These are phyloP conservation scores for Globisporangium paroecandrum DNA, from an alignment of 352 stramenopile species.

Conservation along the genomic window DNA sequence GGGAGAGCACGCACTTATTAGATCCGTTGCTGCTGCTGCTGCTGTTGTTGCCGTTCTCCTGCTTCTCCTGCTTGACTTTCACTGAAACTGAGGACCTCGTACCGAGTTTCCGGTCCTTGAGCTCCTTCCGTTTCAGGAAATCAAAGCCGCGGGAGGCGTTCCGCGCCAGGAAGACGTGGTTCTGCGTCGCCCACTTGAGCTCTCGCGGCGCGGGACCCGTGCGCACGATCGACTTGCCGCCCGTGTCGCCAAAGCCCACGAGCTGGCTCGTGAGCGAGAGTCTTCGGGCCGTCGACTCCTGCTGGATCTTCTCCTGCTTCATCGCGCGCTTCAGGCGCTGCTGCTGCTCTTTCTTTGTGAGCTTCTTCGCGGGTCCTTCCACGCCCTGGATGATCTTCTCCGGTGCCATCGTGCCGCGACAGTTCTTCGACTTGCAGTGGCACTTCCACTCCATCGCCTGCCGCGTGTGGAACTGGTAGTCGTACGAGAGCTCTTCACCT, in stretches of 20 bases:
- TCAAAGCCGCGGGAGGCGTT: conserved; percentile 66
- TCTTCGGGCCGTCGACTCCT: conserved; percentile 54
- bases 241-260: conserved; percentile 42
- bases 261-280: conserved; percentile 65
- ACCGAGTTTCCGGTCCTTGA: conserved; percentile 38
- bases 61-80: conserved; percentile 20
- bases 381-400: conserved; percentile 60
- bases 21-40: conserved; percentile 4
- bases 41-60: conserved; percentile 14
- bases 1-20: conserved; percentile 8
- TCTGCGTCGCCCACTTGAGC: conserved; percentile 49
- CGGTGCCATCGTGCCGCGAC: conserved; percentile 84
- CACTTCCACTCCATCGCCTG: conserved; percentile 86
- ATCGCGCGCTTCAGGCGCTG: conserved; percentile 68
- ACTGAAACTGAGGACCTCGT: neutral
- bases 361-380: conserved; percentile 44
- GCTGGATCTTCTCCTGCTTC: conserved; percentile 60
- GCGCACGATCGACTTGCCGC: conserved; percentile 56
- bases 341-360: conserved; percentile 77
- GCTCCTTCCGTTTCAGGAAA: conserved; percentile 63
- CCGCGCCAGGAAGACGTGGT: conserved; percentile 54
- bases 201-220: conserved; percentile 54
- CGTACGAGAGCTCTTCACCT: conserved; percentile 92
- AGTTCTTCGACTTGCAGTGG: conserved; percentile 77
- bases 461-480: conserved; percentile 93